Evolutionary conservation across 495 filamentous ascomycete genomes (phyloP), one percentile per base, ranked within the genome.

Genomic region (Cercophora samala): DNA sequence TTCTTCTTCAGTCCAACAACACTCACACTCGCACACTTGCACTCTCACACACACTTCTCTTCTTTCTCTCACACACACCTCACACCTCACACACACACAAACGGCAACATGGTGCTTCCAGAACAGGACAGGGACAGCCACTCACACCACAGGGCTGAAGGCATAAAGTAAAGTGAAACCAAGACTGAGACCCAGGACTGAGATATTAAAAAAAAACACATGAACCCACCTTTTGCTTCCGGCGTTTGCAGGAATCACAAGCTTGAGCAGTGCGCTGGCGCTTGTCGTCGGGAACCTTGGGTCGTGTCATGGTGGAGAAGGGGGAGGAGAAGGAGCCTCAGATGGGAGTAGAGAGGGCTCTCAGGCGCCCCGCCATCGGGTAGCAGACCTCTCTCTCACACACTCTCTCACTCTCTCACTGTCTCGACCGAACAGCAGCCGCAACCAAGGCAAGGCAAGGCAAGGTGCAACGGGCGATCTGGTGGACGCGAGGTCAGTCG

Each of bases 171-270:
- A 23, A 56, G 53, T 56, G 53, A 56, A 23, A 56, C 53, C 24
- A 62, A 73, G 65, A 65, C 13, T 59, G 37, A 60, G 60, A 67
- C 58, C 42, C 42, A 62, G 70, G 37, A 68, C 62, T 53, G 24
- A 32, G 53, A 69, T 63, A 61, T 58, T 32, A 62, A 55, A 58
- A 62, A 5, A 29, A n/a, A 69, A 51, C 58, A 60, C 15, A 46
- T 46, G 37, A 46, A 78, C 85, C 78, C 68, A 87, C 86, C 82
- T 91, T 91, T 78, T 91, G 89, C 77, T 92, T 92, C 70, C 90
- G 84, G 63, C 88, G 82, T 79, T 92, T 93, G 80, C 90, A 93
- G 71, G 85, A 89, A 69, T 91, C 88, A 76, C 90, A 93, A 51
- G 90, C 90, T 65, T 85, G 85, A 52, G 86, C 86, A 67, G 84